Evolutionary conservation across 2,329 filamentous ascomycete species (phyloP).

Genomic region (Aspergillus hiratsukae): DNA sequence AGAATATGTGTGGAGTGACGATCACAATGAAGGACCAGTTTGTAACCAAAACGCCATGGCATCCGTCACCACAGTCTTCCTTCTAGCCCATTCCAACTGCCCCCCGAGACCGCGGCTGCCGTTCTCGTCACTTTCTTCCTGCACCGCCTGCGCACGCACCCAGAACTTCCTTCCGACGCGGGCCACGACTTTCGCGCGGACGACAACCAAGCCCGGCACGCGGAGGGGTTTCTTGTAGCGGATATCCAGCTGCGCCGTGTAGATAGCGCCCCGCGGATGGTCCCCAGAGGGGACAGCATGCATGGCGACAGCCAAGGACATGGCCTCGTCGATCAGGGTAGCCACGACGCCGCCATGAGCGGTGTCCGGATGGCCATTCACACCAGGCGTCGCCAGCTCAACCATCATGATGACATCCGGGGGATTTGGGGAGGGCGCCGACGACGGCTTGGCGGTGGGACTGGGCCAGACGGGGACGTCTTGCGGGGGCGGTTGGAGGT

Average conservation of each 20-base stretch:
- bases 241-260: slow-evolving; percentile 39
- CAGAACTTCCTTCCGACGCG: slow-evolving; percentile 38
- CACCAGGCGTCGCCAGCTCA: slow-evolving; percentile 30
- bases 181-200: slow-evolving; percentile 34
- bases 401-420: slow-evolving; percentile 38
- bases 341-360: slow-evolving; percentile 40
- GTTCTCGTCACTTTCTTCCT: slow-evolving; percentile 29
- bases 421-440: slow-evolving; percentile 20
- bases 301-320: slow-evolving; percentile 37
- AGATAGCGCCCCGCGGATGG: slow-evolving; percentile 29
- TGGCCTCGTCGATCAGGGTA: slow-evolving; percentile 42
- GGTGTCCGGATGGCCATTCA: slow-evolving; percentile 37
- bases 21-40: slow-evolving; percentile 12
- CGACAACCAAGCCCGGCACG: slow-evolving; percentile 34
- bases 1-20: background rate
- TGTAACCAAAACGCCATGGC: slow-evolving; percentile 41
- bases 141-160: slow-evolving; percentile 37
- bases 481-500: slow-evolving; percentile 18
- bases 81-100: slow-evolving; percentile 29
- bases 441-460: slow-evolving; percentile 18
- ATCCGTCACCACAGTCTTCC: slow-evolving; percentile 34
- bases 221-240: slow-evolving; percentile 36
- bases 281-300: slow-evolving; percentile 20
- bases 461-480: slow-evolving; percentile 23
- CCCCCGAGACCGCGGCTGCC: slow-evolving; percentile 9